Conservation (phyloP, 768 basidiomycete genomes). For the Steccherinum ochraceum region DNA sequence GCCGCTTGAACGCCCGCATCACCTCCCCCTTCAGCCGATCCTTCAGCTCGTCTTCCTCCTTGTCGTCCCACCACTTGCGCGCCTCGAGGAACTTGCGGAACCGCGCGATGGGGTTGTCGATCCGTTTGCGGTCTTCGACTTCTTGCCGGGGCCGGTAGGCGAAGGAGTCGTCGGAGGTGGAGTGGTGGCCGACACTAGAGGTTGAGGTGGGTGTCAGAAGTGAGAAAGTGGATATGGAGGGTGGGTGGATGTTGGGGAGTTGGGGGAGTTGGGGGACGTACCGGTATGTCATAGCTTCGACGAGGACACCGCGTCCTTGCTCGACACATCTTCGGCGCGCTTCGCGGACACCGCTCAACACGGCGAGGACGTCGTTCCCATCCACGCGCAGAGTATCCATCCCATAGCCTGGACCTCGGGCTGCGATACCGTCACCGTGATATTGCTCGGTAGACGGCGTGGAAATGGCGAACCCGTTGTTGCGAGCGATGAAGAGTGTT, state of each 20-base stretch:
- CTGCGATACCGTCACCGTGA: conserved; percentile 88
- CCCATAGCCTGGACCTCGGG: conserved; percentile 88
- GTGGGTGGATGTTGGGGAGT: no score
- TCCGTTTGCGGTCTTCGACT: conserved; percentile 86
- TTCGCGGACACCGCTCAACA: conserved; percentile 66
- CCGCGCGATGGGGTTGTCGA: conserved; percentile 83
- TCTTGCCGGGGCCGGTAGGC: conserved; percentile 87
- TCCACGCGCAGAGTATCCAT: conserved; percentile 90
- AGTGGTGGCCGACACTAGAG: conserved; percentile 83
- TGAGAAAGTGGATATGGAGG: neutral
- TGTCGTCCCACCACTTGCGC: conserved; percentile 76
- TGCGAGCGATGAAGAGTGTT: conserved; percentile 67
- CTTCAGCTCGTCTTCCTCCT: conserved; percentile 70
- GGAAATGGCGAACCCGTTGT: conserved; percentile 94
- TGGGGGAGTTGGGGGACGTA: no score
- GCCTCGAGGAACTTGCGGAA: conserved; percentile 84
- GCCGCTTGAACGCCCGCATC: conserved; percentile 69
- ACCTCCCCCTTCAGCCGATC: conserved; percentile 64
- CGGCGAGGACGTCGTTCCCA: conserved; percentile 88
- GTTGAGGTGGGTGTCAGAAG: neutral
- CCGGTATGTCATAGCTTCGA: conserved; percentile 92
- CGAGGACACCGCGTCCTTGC: conserved; percentile 73
- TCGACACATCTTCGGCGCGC: conserved; percentile 67
- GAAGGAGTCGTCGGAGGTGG: conserved; percentile 92
- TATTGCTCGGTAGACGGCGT: conserved; percentile 88